A percentile compares a stretch with the other conserved stretches of the same genome.
Evolutionary conservation across 2,329 filamentous ascomycete species (phyloP).

Genomic region (Cercospora berteroae): DNA sequence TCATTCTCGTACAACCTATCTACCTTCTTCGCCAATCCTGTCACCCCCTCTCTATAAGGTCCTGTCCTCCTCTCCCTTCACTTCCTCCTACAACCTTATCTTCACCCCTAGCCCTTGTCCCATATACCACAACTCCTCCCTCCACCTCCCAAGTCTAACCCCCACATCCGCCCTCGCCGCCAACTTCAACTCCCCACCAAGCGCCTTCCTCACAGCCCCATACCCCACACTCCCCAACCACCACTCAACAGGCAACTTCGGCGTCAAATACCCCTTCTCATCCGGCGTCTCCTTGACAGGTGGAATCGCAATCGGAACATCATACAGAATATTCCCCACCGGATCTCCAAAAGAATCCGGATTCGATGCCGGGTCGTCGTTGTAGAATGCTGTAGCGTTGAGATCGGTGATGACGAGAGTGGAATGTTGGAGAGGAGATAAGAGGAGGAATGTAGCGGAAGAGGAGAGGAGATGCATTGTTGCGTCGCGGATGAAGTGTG

Average conservation of each 20-base stretch:
- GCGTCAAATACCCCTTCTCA: slow-evolving; percentile 64
- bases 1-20: neutral
- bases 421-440: slow-evolving; percentile 72
- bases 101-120: slow-evolving; percentile 49
- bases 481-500: slow-evolving; percentile 78
- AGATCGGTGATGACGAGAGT: slow-evolving; percentile 75
- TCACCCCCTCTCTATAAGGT: neutral
- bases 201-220: slow-evolving; percentile 72
- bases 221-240: slow-evolving; percentile 75
- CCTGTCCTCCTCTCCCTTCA: neutral
- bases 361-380: slow-evolving; percentile 48
- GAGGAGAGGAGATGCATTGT: slow-evolving; percentile 84
- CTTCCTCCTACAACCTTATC: slow-evolving; percentile 42
- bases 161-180: slow-evolving; percentile 75
- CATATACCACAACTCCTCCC: slow-evolving; percentile 61
- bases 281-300: slow-evolving; percentile 46
- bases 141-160: slow-evolving; percentile 70
- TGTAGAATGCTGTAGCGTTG: slow-evolving; percentile 79
- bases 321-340: slow-evolving; percentile 74
- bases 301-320: slow-evolving; percentile 70
- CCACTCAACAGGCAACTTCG: slow-evolving; percentile 79
- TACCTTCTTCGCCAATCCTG: neutral
- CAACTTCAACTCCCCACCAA: slow-evolving; percentile 76
- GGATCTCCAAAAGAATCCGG: neutral
- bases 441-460: slow-evolving; percentile 77